phyloP scores from a whole-genome alignment of 2,329 filamentous ascomycete genomes.

The Pyricularia sp. region DNA sequence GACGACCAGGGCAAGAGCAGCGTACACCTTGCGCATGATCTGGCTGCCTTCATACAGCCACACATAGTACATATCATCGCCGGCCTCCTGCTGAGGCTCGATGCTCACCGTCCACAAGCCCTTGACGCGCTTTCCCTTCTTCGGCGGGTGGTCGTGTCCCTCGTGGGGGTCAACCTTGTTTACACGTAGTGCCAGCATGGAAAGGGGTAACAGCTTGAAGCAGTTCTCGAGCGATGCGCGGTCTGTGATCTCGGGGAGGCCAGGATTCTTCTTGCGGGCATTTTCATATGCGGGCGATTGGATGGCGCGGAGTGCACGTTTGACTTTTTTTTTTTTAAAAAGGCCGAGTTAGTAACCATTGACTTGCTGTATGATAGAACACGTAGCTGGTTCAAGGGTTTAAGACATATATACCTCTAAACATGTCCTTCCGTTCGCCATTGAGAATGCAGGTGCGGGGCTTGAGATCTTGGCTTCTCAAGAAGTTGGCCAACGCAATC shows the following conservation, averaged over 20 bases:
- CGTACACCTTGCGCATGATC: slow-evolving; percentile 87
- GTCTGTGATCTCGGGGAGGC: slow-evolving; percentile 78
- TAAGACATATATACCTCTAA: slow-evolving; percentile 51
- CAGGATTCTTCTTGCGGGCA: slow-evolving; percentile 76
- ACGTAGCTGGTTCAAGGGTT: background rate
- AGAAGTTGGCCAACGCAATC: slow-evolving; percentile 77
- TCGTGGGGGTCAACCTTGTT: slow-evolving; percentile 67
- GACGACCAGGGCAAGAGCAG: slow-evolving; percentile 63
- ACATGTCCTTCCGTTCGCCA: slow-evolving; percentile 96
- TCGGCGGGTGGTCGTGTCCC: slow-evolving; percentile 56
- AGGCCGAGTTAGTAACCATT: background rate
- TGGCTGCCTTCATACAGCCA: slow-evolving; percentile 95
- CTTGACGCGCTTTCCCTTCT: slow-evolving; percentile 80
- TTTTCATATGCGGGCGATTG: slow-evolving; percentile 83
- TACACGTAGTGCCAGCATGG: slow-evolving; percentile 84
- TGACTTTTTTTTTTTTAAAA: slow-evolving; percentile 52
- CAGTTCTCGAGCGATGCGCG: slow-evolving; percentile 80
- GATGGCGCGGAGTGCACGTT: slow-evolving; percentile 84
- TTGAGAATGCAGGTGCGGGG: slow-evolving; percentile 82
- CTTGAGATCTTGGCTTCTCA: slow-evolving; percentile 77
- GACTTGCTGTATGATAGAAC: background rate
- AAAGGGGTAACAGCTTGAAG: slow-evolving; percentile 90
- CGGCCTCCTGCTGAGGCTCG: slow-evolving; percentile 85
- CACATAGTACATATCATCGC: slow-evolving; percentile 83
- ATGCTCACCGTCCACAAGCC: slow-evolving; percentile 93